Conservation (phyloP, 495 filamentous ascomycete species). For the Astrothelium subdiscretum region DNA sequence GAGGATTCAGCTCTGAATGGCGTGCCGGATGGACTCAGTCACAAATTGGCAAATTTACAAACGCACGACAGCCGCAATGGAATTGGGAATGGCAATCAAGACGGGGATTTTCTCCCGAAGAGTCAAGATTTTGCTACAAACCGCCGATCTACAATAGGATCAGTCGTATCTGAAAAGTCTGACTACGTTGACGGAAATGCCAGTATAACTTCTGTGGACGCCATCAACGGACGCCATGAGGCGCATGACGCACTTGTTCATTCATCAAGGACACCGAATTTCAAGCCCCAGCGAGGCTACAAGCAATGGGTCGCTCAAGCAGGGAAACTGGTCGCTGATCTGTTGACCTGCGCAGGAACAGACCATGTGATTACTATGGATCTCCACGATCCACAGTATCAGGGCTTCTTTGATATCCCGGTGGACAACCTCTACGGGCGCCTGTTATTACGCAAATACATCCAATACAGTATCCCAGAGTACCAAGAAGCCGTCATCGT, state of each 20-base stretch:
- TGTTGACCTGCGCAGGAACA: conserved; percentile 88
- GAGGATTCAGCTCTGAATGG: conserved; percentile 46
- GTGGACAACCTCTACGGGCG: conserved; percentile 93
- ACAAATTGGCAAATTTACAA: conserved; percentile 35
- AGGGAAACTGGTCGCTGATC: conserved; percentile 86
- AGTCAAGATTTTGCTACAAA: conserved; percentile 2
- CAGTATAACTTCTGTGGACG: neutral
- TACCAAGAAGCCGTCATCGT: conserved; percentile 76
- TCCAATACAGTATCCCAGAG: conserved; percentile 60
- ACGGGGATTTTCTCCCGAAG: conserved; percentile 25
- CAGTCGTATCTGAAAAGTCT: conserved; percentile 34
- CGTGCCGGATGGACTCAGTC: conserved; percentile 37
- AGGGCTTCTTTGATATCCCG: conserved; percentile 97
- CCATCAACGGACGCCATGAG: conserved; percentile 7
- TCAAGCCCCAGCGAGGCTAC: conserved; percentile 81
- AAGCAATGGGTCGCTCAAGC: conserved; percentile 98
- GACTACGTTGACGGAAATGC: conserved; percentile 5
- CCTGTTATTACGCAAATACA: conserved; percentile 79
- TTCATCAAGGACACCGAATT: conserved; percentile 25
- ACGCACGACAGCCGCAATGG: conserved; percentile 38
- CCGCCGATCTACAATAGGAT: conserved; percentile 54
- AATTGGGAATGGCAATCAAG: conserved; percentile 29
- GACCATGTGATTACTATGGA: conserved; percentile 98
- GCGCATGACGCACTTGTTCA: conserved; percentile 4
- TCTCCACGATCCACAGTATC: conserved; percentile 94